These are phyloP conservation scores for Suillus plorans DNA, from an alignment of 768 basidiomycete genomes.

Conservation along the genomic window DNA sequence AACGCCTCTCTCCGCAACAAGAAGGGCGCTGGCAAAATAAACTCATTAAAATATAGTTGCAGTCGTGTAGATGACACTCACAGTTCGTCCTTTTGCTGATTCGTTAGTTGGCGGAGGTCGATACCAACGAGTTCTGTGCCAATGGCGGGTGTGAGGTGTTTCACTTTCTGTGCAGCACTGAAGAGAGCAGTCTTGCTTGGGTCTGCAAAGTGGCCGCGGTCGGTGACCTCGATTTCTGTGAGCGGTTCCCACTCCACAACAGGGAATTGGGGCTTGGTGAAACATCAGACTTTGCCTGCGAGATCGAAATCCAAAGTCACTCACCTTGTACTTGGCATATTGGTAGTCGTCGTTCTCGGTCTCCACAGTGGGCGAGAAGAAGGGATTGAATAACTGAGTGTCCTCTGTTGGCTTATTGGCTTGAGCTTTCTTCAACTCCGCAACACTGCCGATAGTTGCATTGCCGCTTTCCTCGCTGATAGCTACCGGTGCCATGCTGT, in stretches of 20 bases:
- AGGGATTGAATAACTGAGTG: constrained; percentile 50
- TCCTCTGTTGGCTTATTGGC: constrained; percentile 9
- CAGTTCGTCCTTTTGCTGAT: constrained; percentile 78
- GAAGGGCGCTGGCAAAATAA: constrained; percentile 51
- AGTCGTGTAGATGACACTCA: constrained; percentile 30
- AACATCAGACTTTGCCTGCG: constrained; percentile 1
- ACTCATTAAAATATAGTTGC: constrained; percentile 10
- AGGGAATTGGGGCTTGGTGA: constrained; percentile 60
- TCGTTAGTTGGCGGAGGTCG: constrained; percentile 67
- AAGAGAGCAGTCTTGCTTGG: constrained; percentile 66
- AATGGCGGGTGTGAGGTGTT: constrained; percentile 66
- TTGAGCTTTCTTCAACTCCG: constrained; percentile 24
- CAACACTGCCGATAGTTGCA: constrained; percentile 18
- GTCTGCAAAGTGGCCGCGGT: constrained; percentile 70
- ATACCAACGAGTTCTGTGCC: constrained; percentile 76
- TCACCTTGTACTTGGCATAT: constrained; percentile 60
- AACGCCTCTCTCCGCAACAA: constrained; percentile 74
- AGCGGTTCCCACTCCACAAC: constrained; percentile 65
- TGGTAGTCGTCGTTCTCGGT: constrained; percentile 56
- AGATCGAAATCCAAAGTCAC: constrained; percentile 6
- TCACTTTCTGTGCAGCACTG: constrained; percentile 63
- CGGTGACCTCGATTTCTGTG: constrained; percentile 52
- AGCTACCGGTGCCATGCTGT: constrained; percentile 51
- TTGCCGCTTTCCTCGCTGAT: constrained; percentile 35
- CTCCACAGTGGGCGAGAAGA: constrained; percentile 60